Conservation (phyloP, 2,329 filamentous ascomycete genomes). For the Myriosclerotinia curreyana region DNA sequence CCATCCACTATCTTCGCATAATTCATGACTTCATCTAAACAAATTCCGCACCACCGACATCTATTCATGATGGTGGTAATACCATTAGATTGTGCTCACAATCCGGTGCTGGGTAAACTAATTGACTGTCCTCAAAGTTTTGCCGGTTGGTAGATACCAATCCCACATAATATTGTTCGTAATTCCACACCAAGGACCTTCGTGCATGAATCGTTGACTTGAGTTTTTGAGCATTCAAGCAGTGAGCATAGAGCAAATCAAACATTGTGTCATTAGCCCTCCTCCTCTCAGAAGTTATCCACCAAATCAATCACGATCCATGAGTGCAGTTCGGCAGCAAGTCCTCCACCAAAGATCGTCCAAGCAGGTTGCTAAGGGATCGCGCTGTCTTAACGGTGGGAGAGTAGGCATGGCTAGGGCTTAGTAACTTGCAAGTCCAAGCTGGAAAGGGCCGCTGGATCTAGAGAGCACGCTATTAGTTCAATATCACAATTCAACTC, state of each 20-base stretch:
- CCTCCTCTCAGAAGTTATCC: slow-evolving; percentile 31
- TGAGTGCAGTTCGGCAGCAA: slow-evolving; percentile 53
- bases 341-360: slow-evolving; percentile 57
- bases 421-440: not conserved
- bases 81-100: slow-evolving; percentile 36
- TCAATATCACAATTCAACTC: too few relatives aligned
- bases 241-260: slow-evolving; percentile 46
- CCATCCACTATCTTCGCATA: slow-evolving; percentile 40
- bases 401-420: not conserved
- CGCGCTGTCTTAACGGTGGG: not conserved
- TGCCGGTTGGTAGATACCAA: slow-evolving; percentile 37
- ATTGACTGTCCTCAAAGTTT: slow-evolving; percentile 34
- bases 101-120: slow-evolving; percentile 38
- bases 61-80: slow-evolving; percentile 40
- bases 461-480: not conserved
- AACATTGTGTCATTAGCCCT: slow-evolving; percentile 41
- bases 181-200: slow-evolving; percentile 38
- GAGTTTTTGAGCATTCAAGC: slow-evolving; percentile 40
- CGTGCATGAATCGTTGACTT: slow-evolving; percentile 35
- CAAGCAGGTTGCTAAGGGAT: not conserved
- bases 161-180: slow-evolving; percentile 38
- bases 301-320: slow-evolving; percentile 41
- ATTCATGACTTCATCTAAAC: slow-evolving; percentile 40
- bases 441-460: not conserved
- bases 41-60: slow-evolving; percentile 40